Conservation (phyloP, 2,329 filamentous ascomycete genomes). For the Aspergillus persii region DNA sequence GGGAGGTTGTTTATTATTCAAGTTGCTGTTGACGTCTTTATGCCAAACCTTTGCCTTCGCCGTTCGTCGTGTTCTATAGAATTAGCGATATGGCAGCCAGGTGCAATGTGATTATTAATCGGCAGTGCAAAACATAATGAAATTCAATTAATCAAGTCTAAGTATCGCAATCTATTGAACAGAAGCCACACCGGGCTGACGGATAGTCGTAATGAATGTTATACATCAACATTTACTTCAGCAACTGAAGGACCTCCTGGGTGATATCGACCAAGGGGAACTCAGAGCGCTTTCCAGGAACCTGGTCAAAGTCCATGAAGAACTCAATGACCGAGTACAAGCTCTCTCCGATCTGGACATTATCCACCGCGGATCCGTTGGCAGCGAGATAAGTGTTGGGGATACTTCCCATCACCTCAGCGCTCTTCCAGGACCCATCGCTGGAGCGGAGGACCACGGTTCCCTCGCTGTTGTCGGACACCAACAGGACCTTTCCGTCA, state of each 20-base stretch:
- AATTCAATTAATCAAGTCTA: not conserved
- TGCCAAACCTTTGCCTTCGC: no score
- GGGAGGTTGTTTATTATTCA: no score
- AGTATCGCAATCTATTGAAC: not conserved
- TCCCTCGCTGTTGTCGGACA: not conserved
- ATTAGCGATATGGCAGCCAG: no score
- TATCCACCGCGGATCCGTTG: not conserved
- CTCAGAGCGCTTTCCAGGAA: not conserved
- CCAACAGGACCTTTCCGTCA: not conserved
- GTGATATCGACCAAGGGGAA: slow-evolving; percentile 3
- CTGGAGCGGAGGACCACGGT: not conserved
- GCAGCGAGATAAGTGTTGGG: not conserved
- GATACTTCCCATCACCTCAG: not conserved
- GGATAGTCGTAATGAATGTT: not conserved
- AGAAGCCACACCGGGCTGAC: not conserved
- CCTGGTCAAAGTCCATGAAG: not conserved
- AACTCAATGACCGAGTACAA: not conserved
- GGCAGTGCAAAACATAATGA: not conserved
- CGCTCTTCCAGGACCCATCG: not conserved
- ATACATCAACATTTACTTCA: not conserved
- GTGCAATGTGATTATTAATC: not conserved
- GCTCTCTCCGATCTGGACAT: not conserved
- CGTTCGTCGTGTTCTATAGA: no score
- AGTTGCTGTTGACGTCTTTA: no score
- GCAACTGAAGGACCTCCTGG: not conserved